Evolutionary conservation across 2,329 filamentous ascomycete genomes (phyloP).

Genomic region (Diplodia corticola): DNA sequence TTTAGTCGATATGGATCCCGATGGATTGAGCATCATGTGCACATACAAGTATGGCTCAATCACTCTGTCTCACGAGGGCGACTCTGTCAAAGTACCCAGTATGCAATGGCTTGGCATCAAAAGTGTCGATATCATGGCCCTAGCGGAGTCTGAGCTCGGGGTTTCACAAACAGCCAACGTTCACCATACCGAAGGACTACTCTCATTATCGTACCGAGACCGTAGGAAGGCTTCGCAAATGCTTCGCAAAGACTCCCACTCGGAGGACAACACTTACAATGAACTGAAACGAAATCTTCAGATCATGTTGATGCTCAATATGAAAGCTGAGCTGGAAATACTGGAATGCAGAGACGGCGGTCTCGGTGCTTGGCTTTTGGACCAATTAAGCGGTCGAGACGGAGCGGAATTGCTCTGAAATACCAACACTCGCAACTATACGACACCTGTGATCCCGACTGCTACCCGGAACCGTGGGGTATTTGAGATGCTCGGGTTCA

Average conservation of each 20-base stretch:
- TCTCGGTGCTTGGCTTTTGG: slow-evolving; percentile 32
- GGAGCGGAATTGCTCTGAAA: neutral
- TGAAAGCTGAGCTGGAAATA: slow-evolving; percentile 77
- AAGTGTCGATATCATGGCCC: slow-evolving; percentile 28
- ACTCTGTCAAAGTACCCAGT: slow-evolving; percentile 48
- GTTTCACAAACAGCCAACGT: slow-evolving; percentile 20
- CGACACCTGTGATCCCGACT: neutral
- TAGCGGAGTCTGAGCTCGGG: slow-evolving; percentile 11
- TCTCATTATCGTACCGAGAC: slow-evolving; percentile 58
- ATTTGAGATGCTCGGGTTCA: neutral
- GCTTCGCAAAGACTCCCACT: slow-evolving; percentile 43
- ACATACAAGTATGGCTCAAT: slow-evolving; percentile 73
- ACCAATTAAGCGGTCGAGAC: neutral
- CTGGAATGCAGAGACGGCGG: slow-evolving; percentile 51
- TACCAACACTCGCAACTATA: neutral
- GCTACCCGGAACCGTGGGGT: neutral
- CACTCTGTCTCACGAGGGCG: slow-evolving; percentile 60
- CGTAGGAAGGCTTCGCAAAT: slow-evolving; percentile 58
- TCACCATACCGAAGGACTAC: slow-evolving; percentile 43
- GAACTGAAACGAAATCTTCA: slow-evolving; percentile 62
- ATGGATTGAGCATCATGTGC: slow-evolving; percentile 71
- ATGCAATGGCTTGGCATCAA: slow-evolving; percentile 68
- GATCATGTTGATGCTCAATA: slow-evolving; percentile 69
- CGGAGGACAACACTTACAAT: slow-evolving; percentile 37
- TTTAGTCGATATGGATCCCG: slow-evolving; percentile 74